phyloP scores from a whole-genome alignment of 1,284 basidiomycete genomes.

The Bjerkandera adusta region DNA sequence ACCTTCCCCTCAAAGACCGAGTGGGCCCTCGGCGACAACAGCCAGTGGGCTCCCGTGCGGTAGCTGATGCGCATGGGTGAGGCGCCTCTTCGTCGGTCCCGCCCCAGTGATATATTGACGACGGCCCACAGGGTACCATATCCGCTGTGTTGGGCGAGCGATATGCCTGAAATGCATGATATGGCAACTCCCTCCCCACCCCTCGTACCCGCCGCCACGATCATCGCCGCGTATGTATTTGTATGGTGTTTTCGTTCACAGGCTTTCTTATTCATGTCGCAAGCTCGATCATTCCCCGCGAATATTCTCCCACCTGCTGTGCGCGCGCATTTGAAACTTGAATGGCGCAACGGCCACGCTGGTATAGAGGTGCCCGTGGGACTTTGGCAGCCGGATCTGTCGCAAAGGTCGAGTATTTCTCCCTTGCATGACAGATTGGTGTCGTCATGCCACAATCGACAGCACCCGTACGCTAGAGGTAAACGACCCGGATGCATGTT shows the following conservation, averaged over 20 bases:
- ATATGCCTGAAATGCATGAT: background rate
- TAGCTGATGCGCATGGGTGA: slow-evolving; percentile 7
- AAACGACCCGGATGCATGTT: too few relatives aligned
- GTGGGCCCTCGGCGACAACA: slow-evolving; percentile 25
- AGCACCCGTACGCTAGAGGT: too few relatives aligned
- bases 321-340: background rate
- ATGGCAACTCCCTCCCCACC: background rate
- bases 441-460: too few relatives aligned
- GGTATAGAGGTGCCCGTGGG: too few relatives aligned
- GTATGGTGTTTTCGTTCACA: background rate
- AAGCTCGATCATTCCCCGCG: background rate
- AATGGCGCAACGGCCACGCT: background rate
- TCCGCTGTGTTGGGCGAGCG: background rate
- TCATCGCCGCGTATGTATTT: background rate
- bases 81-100: background rate
- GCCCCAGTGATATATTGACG: background rate
- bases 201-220: background rate
- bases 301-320: slow-evolving; percentile 1
- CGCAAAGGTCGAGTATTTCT: too few relatives aligned
- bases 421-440: too few relatives aligned
- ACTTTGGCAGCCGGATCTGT: too few relatives aligned
- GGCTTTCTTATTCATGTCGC: background rate
- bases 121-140: background rate
- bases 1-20: slow-evolving; percentile 52
- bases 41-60: slow-evolving; percentile 32